phyloP scores from a whole-genome alignment of 1,284 basidiomycete genomes.

The Fomitopsis betulina region DNA sequence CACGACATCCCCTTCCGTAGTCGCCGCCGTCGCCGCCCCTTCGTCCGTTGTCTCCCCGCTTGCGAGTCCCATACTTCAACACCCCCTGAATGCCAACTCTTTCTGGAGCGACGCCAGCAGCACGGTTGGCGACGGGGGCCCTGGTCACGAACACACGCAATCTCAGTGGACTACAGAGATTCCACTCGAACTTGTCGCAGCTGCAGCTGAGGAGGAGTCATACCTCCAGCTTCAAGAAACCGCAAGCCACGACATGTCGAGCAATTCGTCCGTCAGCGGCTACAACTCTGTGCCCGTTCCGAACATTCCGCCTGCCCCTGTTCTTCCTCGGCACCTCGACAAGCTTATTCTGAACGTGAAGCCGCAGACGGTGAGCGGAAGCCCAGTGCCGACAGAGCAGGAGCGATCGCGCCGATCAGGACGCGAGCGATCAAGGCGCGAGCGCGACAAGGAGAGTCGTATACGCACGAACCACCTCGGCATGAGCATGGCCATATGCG shows the following conservation, averaged over 20 bases:
- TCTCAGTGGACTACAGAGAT: conserved; percentile 72
- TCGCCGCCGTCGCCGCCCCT: background rate
- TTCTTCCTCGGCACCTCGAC: conserved; percentile 87
- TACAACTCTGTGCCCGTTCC: conserved; percentile 47
- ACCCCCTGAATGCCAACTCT: conserved; percentile 31
- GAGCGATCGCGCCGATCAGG: conserved; percentile 17
- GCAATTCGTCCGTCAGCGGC: conserved; percentile 9
- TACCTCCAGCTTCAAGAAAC: conserved; percentile 40
- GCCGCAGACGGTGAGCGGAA: conserved; percentile 19
- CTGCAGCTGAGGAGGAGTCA: conserved; percentile 81
- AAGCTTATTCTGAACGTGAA: conserved; percentile 86
- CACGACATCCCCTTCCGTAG: conserved; percentile 21
- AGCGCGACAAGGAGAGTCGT: conserved; percentile 19
- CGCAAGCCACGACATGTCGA: conserved; percentile 29
- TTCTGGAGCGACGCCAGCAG: conserved; percentile 47
- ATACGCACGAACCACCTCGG: conserved; percentile 19
- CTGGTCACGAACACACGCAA: conserved; percentile 20
- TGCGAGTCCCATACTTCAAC: conserved; percentile 17
- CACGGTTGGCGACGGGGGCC: conserved; percentile 26
- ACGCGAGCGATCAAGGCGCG: conserved; percentile 9
- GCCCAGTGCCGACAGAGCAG: conserved; percentile 11
- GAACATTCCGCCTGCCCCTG: conserved; percentile 81
- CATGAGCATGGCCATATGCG: conserved; percentile 20
- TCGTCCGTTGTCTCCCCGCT: conserved; percentile 12
- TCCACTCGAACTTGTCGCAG: conserved; percentile 70